Evolutionary conservation across 371 early-diverging fungal genomes (phyloP), one percentile per base, ranked within the genome.

Genomic region (Apophysomyces elegans): DNA sequence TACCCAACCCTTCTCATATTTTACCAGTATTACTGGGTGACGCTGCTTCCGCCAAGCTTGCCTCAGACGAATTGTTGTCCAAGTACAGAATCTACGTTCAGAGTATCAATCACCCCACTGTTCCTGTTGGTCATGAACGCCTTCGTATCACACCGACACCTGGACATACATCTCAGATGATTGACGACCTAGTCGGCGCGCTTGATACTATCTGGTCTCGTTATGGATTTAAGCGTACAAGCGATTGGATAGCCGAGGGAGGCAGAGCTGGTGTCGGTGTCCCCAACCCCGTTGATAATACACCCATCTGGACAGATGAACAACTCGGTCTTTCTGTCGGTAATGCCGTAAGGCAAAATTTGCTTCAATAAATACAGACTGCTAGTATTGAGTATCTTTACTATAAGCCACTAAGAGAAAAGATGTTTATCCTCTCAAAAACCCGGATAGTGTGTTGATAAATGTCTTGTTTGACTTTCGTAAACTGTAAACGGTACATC

Each of bases 1-100:
- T 95, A 37, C 95, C 95, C 67, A 96, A 96, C 84, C 97, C 97
- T 6, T 92, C 92, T 63, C 97, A 96, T 79, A 96, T 96, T 76
- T n/a, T 47, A 9, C 97, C 97, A 12, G 93, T 96, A 16, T 85
- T 95, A 50, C 90, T 96, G 21, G 96, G 96, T 45, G 93, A 96
- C 73, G 96, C 97, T 58, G 94, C 94, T 70, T 82, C 84, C 56
- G 90, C 92, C 73, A 94, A 94, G 76, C 83, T 80, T 11, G 94
- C 95, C 54, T 91, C 91, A 37, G 96, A 96, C 76, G 87, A 90
- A 79, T 82, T 96, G 61, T 78, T 96, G 59, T 70, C 69, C 71
- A 84, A 91, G 61, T 88, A 92, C 81, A 83, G 85, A 59, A 96
- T 96, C 74, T 96, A 96, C 73, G 97, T 96, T 56, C 96, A 96